Evolutionary conservation across 1,139 yeast species (phyloP), one percentile per base, ranked within the genome.

Genomic region (Wickerhamomyces sp.): DNA sequence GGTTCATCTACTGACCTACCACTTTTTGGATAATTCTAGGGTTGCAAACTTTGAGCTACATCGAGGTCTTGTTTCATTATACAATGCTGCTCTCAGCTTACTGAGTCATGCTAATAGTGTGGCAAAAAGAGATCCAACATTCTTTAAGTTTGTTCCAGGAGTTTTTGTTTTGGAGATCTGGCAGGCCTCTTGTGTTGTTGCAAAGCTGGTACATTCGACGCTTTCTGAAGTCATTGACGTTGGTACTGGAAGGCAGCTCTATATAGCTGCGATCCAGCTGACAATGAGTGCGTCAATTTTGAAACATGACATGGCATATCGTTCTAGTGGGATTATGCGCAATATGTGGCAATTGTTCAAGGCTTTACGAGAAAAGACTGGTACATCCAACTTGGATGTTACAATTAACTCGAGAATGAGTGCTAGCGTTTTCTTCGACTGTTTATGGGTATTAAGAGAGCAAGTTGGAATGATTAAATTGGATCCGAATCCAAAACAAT

Each of bases 291-390:
- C 96, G 0, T 88, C 96, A 0, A 84, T 91, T 37, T 71, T 89
- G 56, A 88, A 88, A 58, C 94, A 91, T 63, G 99, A 93, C 61
- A 83, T 93, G 74, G 90, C 97, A 1, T 88, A 86, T 64, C 76
- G 98, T 53, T 87, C 95, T 0, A 84, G 95, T 45, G 97, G 96
- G 18, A 89, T 93, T 48, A 88, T 93, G 93, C 79, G 87, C 56
- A 90, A 90, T 58, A 83, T 89, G 73, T 93, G 99, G 99, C 89
- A 85, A 53, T 73, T 90, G 50, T 86, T 86, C 64, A 77, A 60
- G 50, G 46, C 55, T 11, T 34, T 57, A 32, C 47, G 56, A 50
- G 59, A 47, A 36, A 58, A 54, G 49, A 49, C 52, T 10, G 47
- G 49, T 27, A 60, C 58, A 30, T 61, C 63, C n/a, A 67, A 66